These are phyloP conservation scores for Blastobotrys peoriensis DNA, from an alignment of 805 yeast genomes.

Conservation along the genomic window DNA sequence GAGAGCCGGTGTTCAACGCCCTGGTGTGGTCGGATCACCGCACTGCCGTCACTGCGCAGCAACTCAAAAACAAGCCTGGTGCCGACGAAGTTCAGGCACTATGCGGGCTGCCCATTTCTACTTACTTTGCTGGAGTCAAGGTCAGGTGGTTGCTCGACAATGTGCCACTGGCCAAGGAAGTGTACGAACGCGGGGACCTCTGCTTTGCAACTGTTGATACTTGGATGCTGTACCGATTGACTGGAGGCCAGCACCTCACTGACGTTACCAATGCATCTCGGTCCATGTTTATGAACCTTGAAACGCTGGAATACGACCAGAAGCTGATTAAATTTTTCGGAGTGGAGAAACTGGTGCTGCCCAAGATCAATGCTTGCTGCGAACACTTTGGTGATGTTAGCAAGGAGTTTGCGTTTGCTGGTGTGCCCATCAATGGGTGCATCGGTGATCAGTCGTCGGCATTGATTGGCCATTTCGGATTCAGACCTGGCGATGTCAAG, in stretches of 20 bases:
- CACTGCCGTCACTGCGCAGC: constrained; percentile 64
- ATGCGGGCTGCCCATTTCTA: constrained; percentile 83
- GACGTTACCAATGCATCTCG: constrained; percentile 91
- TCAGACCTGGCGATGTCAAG: constrained; percentile 78
- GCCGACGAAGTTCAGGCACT: constrained; percentile 53
- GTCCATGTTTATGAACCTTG: constrained; percentile 82
- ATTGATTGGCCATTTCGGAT: constrained; percentile 85
- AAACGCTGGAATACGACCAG: constrained; percentile 67
- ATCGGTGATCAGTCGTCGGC: constrained; percentile 94
- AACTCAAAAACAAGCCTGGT: constrained; percentile 49
- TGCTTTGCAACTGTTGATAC: constrained; percentile 94
- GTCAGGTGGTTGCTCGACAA: constrained; percentile 85
- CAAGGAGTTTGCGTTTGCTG: constrained; percentile 47
- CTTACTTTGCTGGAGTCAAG: constrained; percentile 88
- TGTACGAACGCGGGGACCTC: constrained; percentile 69
- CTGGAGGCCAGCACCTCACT: constrained; percentile 64
- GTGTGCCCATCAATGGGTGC: constrained; percentile 79
- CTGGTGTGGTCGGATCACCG: constrained; percentile 96
- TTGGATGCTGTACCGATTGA: constrained; percentile 83
- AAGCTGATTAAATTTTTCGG: constrained; percentile 74
- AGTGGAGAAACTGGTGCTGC: constrained; percentile 65
- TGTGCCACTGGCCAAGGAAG: constrained; percentile 55
- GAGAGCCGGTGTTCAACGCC: constrained; percentile 77
- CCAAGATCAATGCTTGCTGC: constrained; percentile 73
- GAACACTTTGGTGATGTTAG: constrained; percentile 69